Evolutionary conservation across 345 rosid genomes (phyloP), one percentile per base, ranked within the genome.

Genomic region (Trapa bicornis): DNA sequence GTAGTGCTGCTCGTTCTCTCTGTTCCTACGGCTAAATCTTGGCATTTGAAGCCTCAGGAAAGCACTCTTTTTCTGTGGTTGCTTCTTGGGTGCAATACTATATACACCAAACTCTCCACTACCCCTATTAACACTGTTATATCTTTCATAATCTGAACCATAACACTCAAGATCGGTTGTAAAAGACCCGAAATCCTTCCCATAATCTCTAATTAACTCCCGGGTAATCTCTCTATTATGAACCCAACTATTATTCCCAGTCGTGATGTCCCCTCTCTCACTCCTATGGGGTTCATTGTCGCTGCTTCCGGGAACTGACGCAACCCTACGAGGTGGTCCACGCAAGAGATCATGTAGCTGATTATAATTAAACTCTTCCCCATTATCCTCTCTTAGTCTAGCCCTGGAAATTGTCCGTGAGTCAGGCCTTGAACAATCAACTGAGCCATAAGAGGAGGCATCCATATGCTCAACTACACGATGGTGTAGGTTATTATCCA

Each of bases 11-110:
- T 84, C 82, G 64, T 80, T 80, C 37, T 86, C 96, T 61, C 91
- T 80, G 65, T 70, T 73, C 73, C 76, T 82, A 64, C 73, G 76
- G 70, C 61, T 72, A n/a, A 72, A 72, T 66, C 75, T 81, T 9
- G 80, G 81, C 72, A 68, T 65, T 75, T 87, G 96, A 78, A 91
- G 83, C 87, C 99, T 86, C 69, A 84, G 80, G 61, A 91, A 75
- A 74, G 83, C 99, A 82, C 97, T 94, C 85, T 78, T 94, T 79
- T 91, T 94, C 74, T 79, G 91, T 29, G 75, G 47, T 73, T 76
- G 90, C 82, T 85, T 88, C 81, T 78, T 71, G 0, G 91, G 88
- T 12, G 82, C 80, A 50, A 76, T 70, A 71, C 71, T 73, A 57
- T 53, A 75, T 36, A 87, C 96, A 50, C 73, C 75, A 70, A 77